Conservation (phyloP, 2,329 filamentous ascomycete species). For the Nakataea oryzae region DNA sequence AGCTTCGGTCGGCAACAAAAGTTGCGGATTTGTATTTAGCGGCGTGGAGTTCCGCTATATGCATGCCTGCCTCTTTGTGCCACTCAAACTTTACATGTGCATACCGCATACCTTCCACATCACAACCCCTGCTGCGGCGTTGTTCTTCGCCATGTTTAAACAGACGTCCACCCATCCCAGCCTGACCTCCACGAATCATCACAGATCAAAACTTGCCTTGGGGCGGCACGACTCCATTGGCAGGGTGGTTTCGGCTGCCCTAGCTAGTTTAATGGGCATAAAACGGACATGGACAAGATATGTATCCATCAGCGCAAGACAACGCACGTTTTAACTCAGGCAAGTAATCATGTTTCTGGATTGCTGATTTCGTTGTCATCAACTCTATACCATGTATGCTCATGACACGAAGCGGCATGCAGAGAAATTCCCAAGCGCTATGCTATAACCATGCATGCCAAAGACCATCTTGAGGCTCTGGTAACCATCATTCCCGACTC, state of each 20-base stretch:
- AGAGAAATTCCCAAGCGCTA: background rate
- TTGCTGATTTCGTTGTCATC: slow-evolving; percentile 5
- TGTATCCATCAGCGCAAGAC: background rate
- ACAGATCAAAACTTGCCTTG: too few relatives aligned
- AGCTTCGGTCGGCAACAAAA: background rate
- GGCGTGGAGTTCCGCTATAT: background rate
- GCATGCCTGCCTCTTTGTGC: background rate
- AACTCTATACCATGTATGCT: slow-evolving; percentile 8
- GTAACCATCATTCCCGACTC: background rate
- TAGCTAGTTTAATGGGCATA: background rate
- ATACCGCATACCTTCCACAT: too few relatives aligned
- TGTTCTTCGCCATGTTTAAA: background rate
- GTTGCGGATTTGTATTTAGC: background rate
- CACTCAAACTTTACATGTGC: background rate
- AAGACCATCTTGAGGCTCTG: background rate
- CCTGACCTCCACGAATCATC: too few relatives aligned
- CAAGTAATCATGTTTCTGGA: background rate
- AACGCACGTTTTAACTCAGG: background rate
- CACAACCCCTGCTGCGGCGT: background rate
- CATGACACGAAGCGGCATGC: slow-evolving; percentile 4
- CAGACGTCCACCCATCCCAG: background rate
- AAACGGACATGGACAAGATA: background rate
- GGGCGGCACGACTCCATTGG: too few relatives aligned
- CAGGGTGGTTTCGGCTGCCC: too few relatives aligned
- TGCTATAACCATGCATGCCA: background rate